Evolutionary conservation across 306 rosid species (phyloP), one percentile per base, ranked within the genome.

Genomic region (Sechiopsis laciniata): DNA sequence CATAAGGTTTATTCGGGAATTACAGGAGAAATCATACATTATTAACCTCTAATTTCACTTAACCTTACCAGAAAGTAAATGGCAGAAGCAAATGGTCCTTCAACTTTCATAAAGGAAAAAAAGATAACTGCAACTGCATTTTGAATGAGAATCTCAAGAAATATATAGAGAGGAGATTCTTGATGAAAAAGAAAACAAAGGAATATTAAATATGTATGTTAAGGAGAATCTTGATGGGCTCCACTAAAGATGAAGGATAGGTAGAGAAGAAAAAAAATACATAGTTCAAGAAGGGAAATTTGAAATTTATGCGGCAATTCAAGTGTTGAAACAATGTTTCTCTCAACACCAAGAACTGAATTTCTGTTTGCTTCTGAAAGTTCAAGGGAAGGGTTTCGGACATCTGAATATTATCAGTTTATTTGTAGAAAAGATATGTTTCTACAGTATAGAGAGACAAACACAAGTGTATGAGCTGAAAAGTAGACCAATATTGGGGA

Each of bases 171-270:
- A 50, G 72, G 69, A 24, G 61, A 69, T 74, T 26, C 20, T n/a
- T 64, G 11, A 11, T 53, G 32, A 26, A 20, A 73, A 32, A 32
- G 37, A 32, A 42, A 79, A 71, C 68, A 71, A 74, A 71, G 70
- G 55, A 53, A 15, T 9, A n/a, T n/a, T n/a, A n/a, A n/a, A n/a
- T n/a, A 37, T 64, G 13, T 35, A 32, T 16, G 62, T 26, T 10
- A 40, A 32, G 32, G 17, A 76, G 84, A 83, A 84, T 85, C 85
- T 81, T 56, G 40, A 35, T 50, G 69, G 87, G 69, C 53, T 80
- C 74, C 80, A 79, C 56, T 45, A 83, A 72, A 77, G 79, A 84
- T 87, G 84, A 76, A 64, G 42, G 29, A 71, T 78, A 82, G 16
- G 37, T 16, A 72, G 53, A 14, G 71, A 61, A 59, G n/a, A 19